Base-by-base conservation (phyloP, 805 yeast genomes). In the Zygosaccharomyces rouxii region DNA sequence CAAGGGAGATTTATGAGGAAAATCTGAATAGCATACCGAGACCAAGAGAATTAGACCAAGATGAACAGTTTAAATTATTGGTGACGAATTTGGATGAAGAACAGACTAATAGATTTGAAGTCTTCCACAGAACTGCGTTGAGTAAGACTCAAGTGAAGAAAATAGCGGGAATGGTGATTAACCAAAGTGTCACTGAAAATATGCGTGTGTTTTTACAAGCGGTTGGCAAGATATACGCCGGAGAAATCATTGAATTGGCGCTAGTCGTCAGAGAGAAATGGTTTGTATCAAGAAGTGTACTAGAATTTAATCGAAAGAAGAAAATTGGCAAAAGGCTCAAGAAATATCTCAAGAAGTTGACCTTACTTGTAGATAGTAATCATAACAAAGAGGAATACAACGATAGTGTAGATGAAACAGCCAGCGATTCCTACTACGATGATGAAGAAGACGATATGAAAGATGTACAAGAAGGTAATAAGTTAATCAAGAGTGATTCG, bases 81-180 rank as follows among this genome's bases (percentile, higher is more conserved):
- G 77, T 89, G 50, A 79, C 87, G 18, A 80, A 82, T 54, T 79
- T 92, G 63, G 84, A 85, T 54, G 79, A 78, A n/a, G 86, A 82
- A 25, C 97, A 92, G 62, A 83, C 86, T 82, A 82, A 83, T 49
- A 69, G 96, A 44, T 92, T 89, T 66, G 97, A 89, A 63, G 86
- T 85, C 19, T 89, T 82, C 67, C 76, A 96, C 55, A 74, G 98
- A 56, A 83, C 95, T 35, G 80, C 84, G 37, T 64, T 85, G 47
- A 83, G 81, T 56, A 81, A 84, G 52, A 77, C 82, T 3, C 86
- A 90, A 3, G 85, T 92, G 7, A 86, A 85, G 65, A 86, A 86
- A 63, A 71, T 89, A 21, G 90, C 95, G 10, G 83, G 84, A 56
- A 78, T 85, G 23, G 84, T 86, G 0, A 71, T 88, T 42, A 89